Percentiles rank a stretch among this genome's conserved stretches.
Conservation (phyloP, 176 grass and related monocot genomes). For the Melocanna baccifera region DNA sequence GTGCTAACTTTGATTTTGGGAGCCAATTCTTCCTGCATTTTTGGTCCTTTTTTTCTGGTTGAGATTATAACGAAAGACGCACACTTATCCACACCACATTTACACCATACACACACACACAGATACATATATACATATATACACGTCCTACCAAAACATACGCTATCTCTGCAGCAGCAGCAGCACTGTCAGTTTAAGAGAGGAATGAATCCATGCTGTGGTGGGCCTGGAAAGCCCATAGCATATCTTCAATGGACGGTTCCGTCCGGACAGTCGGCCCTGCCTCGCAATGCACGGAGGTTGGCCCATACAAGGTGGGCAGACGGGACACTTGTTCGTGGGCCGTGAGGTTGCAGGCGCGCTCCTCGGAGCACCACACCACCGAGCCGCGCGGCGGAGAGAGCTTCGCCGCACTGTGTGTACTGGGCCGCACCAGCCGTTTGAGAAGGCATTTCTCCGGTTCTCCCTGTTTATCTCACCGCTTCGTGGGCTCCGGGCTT, state of each 20-base stretch:
- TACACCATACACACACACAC: too few relatives aligned
- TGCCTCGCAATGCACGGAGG: not conserved
- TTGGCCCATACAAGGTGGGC: not conserved
- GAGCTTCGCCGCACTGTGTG: too few relatives aligned
- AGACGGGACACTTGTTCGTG: too few relatives aligned
- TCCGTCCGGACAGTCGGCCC: not conserved
- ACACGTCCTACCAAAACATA: too few relatives aligned
- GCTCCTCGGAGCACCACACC: not conserved
- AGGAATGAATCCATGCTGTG: not conserved
- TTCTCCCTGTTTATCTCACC: too few relatives aligned
- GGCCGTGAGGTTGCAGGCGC: not conserved
- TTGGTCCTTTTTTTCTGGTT: too few relatives aligned
- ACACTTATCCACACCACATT: too few relatives aligned
- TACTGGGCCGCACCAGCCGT: too few relatives aligned
- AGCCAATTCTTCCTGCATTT: not conserved
- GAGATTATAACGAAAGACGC: too few relatives aligned
- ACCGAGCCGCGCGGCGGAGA: not conserved
- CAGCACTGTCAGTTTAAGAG: not conserved
- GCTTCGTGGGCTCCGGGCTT: not conserved
- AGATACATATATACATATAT: too few relatives aligned
- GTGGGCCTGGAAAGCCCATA: not conserved
- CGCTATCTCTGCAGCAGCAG: too few relatives aligned
- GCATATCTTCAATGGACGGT: not conserved
- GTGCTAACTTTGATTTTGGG: not conserved
- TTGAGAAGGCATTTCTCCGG: too few relatives aligned